These are phyloP conservation scores for Spencermartinsiella ligniputridi DNA, from an alignment of 1,139 yeast species.

Conservation along the genomic window DNA sequence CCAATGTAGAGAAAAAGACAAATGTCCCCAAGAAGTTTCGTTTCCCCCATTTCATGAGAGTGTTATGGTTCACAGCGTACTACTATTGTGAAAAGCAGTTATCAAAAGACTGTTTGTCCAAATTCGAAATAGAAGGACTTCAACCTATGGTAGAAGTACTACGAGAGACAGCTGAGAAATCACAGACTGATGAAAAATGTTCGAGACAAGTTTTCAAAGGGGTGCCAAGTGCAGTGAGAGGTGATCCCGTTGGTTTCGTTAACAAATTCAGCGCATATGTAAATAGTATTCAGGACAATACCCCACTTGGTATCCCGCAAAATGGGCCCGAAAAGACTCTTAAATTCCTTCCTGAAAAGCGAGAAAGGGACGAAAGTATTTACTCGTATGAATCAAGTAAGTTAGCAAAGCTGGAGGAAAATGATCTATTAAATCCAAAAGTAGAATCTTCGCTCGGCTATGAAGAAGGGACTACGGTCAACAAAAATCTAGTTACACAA, in stretches of 20 bases:
- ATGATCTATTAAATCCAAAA: no score
- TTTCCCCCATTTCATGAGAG: constrained; percentile 70
- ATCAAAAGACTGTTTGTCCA: background rate
- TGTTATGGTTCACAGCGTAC: constrained; percentile 56
- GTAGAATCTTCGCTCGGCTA: no score
- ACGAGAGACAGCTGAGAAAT: background rate
- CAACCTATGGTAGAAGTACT: background rate
- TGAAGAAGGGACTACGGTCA: no score
- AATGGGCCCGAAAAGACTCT: background rate
- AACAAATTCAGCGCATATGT: background rate
- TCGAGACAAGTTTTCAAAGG: background rate
- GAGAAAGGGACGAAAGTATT: background rate
- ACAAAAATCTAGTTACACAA: background rate
- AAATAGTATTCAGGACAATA: background rate
- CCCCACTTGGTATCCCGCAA: constrained; percentile 1
- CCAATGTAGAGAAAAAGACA: constrained; percentile 59
- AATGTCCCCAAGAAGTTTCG: constrained; percentile 71
- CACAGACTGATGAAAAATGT: background rate
- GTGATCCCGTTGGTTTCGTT: background rate
- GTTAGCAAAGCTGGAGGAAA: background rate
- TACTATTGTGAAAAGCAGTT: constrained; percentile 7
- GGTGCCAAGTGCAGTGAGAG: background rate
- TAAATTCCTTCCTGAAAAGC: background rate
- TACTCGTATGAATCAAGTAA: background rate
- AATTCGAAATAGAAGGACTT: constrained; percentile 8